Evolutionary conservation across 176 grass and related monocot species (phyloP), one percentile per base, ranked within the genome.

Genomic region (Rhipidocladum racemiflorum): DNA sequence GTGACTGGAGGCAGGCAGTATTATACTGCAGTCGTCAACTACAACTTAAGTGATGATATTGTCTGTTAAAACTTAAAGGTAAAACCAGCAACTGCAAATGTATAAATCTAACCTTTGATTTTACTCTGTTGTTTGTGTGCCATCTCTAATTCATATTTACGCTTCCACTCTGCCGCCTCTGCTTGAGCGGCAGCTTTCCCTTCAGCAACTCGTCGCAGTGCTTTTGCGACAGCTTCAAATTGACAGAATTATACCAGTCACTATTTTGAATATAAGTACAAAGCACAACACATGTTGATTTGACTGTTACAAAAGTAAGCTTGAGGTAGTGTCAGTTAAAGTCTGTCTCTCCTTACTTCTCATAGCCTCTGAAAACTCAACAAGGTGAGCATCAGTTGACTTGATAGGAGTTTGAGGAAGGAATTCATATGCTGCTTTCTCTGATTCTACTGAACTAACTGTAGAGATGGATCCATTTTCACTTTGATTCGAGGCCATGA

Each of bases 331-430:
- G 50, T 54, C 46, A 90, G 7, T 29, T 44, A 55, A 63, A 87
- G 64, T 51, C 42, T 6, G 28, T 63, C 38, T 42, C 17, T 73
- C 56, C 87, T 68, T 99, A 99, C 96, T 95, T 95, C 92, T 93
- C 91, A 99, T 88, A 68, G 93, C 93, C 65, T 93, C 92, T 61
- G 96, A 93, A 88, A 99, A 99, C 76, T 99, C 96, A 74, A 99
- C 72, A 81, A 99, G 91, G 83, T 99, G 96, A 44, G 87, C 89
- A 93, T 99, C 96, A 9, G 89, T 91, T 72, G 96, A 83, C 73
- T 84, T 93, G 85, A 99, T 81, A 74, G 92, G 96, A 79, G 96
- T 89, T 63, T 93, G 89, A 59, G 91, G 77, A 78, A 95, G 76
- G 46, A 51, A 88, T 59, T 92, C 96, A 88, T 93, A 86, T 30